phyloP scores from a whole-genome alignment of 1,139 yeast species.

The Diutina siamensis region DNA sequence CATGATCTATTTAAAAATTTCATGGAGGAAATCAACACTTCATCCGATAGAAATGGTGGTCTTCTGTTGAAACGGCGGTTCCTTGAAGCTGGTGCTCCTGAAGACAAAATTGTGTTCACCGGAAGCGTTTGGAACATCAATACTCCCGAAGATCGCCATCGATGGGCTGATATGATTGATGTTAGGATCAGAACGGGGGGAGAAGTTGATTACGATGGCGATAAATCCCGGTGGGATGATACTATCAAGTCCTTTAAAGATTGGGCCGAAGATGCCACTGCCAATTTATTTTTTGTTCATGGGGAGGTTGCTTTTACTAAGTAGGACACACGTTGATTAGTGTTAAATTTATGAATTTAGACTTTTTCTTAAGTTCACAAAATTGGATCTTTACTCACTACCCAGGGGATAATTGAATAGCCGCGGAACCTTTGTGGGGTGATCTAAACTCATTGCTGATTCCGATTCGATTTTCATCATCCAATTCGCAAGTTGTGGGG shows the following conservation, averaged over 20 bases:
- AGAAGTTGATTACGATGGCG: not conserved
- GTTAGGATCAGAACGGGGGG: not conserved
- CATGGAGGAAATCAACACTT: not conserved
- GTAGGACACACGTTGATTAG: too few relatives aligned
- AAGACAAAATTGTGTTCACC: conserved; percentile 9
- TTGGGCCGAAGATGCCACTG: not conserved
- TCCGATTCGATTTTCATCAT: too few relatives aligned
- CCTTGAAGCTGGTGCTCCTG: conserved; percentile 14
- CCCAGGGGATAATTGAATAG: conserved; percentile 12
- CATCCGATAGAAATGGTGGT: conserved; percentile 9
- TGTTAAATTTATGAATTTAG: too few relatives aligned
- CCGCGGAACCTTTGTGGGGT: conserved; percentile 12
- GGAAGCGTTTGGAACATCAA: conserved; percentile 12
- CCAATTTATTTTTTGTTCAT: not conserved
- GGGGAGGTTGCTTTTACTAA: not conserved
- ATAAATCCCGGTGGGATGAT: not conserved
- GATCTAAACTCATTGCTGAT: too few relatives aligned
- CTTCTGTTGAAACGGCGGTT: conserved; percentile 13
- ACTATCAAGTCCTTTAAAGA: not conserved
- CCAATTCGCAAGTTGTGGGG: too few relatives aligned
- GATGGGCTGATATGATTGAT: not conserved
- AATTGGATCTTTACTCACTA: conserved; percentile 8
- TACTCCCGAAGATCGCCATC: not conserved
- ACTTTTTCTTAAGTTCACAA: conserved; percentile 8
- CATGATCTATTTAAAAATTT: too few relatives aligned